phyloP scores from a whole-genome alignment of 2,329 filamentous ascomycete species.

The Fusarium duplospermum region DNA sequence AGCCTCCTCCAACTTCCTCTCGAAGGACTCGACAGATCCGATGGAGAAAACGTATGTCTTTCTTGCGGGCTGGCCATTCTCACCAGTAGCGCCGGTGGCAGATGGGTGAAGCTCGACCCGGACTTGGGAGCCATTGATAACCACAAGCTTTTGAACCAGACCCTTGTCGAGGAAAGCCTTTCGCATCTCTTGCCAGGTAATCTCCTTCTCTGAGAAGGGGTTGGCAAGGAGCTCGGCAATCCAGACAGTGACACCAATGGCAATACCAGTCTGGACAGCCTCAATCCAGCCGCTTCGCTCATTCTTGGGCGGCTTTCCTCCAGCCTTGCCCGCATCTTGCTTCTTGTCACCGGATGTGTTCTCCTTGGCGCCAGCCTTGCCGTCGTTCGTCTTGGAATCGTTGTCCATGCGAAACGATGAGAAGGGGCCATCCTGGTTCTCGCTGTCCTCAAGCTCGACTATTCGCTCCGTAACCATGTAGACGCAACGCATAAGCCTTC shows the following conservation, averaged over 20 bases:
- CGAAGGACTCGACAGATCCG: slow-evolving; percentile 92
- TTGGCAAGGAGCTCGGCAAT: slow-evolving; percentile 56
- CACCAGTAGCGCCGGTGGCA: slow-evolving; percentile 55
- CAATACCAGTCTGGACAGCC: slow-evolving; percentile 49
- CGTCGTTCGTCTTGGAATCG: slow-evolving; percentile 36
- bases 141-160: slow-evolving; percentile 90
- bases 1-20: slow-evolving; percentile 86
- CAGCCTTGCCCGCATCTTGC: slow-evolving; percentile 46
- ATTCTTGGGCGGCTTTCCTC: slow-evolving; percentile 49
- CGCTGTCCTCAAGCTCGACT: slow-evolving; percentile 45
- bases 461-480: slow-evolving; percentile 52
- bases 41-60: slow-evolving; percentile 88
- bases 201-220: slow-evolving; percentile 71
- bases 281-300: slow-evolving; percentile 51
- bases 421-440: slow-evolving; percentile 32
- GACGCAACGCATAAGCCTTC: slow-evolving; percentile 51
- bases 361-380: slow-evolving; percentile 33
- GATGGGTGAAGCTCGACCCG: slow-evolving; percentile 84
- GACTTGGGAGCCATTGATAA: slow-evolving; percentile 78
- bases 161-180: slow-evolving; percentile 96
- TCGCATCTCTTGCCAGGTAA: slow-evolving; percentile 97
- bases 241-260: slow-evolving; percentile 66
- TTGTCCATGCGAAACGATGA: slow-evolving; percentile 38
- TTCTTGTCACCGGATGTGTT: slow-evolving; percentile 38
- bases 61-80: slow-evolving; percentile 39